Percentiles rank a stretch among this genome's conserved stretches.
Evolutionary conservation across 441 rosid genomes (phyloP).

Genomic region (Brassica hybrid): DNA sequence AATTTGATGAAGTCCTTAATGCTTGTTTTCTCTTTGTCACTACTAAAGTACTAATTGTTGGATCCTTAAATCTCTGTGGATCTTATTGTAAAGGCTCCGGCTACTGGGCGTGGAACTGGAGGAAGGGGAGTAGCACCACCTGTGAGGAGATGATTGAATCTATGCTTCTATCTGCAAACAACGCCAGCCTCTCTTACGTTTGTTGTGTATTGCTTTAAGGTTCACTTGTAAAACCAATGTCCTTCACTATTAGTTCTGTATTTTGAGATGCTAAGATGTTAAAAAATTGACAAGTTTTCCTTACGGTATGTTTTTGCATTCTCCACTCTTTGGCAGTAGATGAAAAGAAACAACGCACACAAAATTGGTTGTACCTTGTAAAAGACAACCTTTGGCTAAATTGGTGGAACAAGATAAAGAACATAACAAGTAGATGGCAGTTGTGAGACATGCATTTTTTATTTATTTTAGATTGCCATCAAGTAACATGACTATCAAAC

Average conservation of each 20-base stretch:
- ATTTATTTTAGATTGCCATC: background rate
- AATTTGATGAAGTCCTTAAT: conserved; percentile 7
- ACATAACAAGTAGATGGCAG: conserved; percentile 7
- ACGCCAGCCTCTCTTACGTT: conserved; percentile 26
- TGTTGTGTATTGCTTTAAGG: conserved; percentile 29
- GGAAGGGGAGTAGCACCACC: conserved; percentile 85
- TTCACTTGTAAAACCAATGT: conserved; percentile 33
- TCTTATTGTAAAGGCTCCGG: conserved; percentile 60
- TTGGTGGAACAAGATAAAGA: conserved; percentile 4
- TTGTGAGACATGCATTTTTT: background rate
- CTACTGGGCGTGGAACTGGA: conserved; percentile 81
- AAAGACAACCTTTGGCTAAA: background rate
- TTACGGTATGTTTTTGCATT: background rate
- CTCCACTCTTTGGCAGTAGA: conserved; percentile 8
- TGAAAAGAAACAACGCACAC: background rate
- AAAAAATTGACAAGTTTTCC: conserved; percentile 19
- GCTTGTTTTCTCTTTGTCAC: conserved; percentile 12
- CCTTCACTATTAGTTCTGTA: conserved; percentile 28
- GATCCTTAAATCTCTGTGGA: conserved; percentile 3
- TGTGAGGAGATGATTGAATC: conserved; percentile 63
- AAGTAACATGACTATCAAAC: background rate
- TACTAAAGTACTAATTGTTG: conserved; percentile 16
- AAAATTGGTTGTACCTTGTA: background rate
- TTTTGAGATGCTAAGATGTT: conserved; percentile 20
- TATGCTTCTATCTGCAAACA: background rate